phyloP scores from a whole-genome alignment of 768 basidiomycete species.

The Trametopsis cervina region DNA sequence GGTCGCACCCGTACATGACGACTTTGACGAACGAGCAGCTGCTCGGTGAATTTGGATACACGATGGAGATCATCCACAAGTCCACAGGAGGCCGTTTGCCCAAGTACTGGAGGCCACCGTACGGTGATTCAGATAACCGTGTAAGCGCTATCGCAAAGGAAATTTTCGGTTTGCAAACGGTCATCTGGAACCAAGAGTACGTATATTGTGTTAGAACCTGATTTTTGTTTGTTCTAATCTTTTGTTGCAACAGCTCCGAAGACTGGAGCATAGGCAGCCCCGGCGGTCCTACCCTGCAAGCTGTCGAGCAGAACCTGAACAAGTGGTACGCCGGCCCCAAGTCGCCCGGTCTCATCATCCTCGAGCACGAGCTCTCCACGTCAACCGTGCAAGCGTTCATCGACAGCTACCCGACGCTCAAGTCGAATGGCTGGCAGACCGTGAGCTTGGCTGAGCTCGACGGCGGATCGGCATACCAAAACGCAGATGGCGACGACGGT shows the following conservation, averaged over 20 bases:
- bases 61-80: constrained; percentile 47
- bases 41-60: constrained; percentile 44
- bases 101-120: constrained; percentile 84
- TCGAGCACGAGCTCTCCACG: constrained; percentile 77
- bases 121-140: constrained; percentile 77
- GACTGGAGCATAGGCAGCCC: constrained; percentile 63
- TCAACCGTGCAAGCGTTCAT: constrained; percentile 62
- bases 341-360: constrained; percentile 68
- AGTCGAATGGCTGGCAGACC: constrained; percentile 64
- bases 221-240: constrained; percentile 3
- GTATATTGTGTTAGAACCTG: constrained; percentile 13
- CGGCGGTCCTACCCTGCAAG: constrained; percentile 36
- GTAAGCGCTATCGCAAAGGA: constrained; percentile 81
- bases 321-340: constrained; percentile 64
- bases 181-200: constrained; percentile 90
- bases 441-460: constrained; percentile 40
- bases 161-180: constrained; percentile 79
- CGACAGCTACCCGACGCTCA: constrained; percentile 53
- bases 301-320: constrained; percentile 43
- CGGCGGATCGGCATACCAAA: constrained; percentile 17
- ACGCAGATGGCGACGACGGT: constrained; percentile 13
- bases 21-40: constrained; percentile 38
- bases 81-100: constrained; percentile 62
- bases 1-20: constrained; percentile 45
- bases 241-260: constrained; percentile 39